Evolutionary conservation across 176 grass and related monocot genomes (phyloP).

Genomic region (Coix lacrymajobi): DNA sequence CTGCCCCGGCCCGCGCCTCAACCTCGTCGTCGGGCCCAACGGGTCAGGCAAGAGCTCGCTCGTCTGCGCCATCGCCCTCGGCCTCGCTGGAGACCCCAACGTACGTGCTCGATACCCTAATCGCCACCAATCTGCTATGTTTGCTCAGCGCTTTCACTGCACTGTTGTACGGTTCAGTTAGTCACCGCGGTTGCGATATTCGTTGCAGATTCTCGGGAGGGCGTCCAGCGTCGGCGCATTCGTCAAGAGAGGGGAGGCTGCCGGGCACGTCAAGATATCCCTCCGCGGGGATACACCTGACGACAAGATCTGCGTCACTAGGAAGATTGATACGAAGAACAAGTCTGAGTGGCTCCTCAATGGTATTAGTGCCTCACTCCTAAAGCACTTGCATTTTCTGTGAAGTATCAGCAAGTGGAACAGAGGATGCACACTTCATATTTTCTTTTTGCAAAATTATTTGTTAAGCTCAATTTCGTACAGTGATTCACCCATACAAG

Average conservation of each 20-base stretch:
- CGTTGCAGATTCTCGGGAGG: slow-evolving; percentile 76
- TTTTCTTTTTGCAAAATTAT: background rate
- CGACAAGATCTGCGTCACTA: slow-evolving; percentile 52
- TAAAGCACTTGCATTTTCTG: background rate
- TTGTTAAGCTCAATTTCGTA: background rate
- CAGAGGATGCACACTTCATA: background rate
- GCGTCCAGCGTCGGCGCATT: slow-evolving; percentile 70
- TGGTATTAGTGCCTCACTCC: slow-evolving; percentile 27
- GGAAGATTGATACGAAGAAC: slow-evolving; percentile 77
- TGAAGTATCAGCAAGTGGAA: background rate
- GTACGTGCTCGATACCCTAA: background rate
- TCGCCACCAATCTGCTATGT: too few relatives aligned
- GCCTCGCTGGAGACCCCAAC: slow-evolving; percentile 58
- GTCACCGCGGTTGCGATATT: background rate
- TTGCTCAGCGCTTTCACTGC: background rate
- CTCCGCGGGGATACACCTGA: slow-evolving; percentile 48
- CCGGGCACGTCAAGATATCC: slow-evolving; percentile 78
- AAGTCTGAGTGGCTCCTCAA: slow-evolving; percentile 89
- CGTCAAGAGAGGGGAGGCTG: slow-evolving; percentile 77
- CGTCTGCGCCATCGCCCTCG: slow-evolving; percentile 85
- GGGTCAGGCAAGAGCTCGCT: slow-evolving; percentile 93
- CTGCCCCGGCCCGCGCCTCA: slow-evolving; percentile 75
- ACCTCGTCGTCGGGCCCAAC: slow-evolving; percentile 84
- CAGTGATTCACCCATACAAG: background rate
- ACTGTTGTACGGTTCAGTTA: background rate